Conservation (phyloP, 352 stramenopile species). For the Globisporangium apiculatum region DNA sequence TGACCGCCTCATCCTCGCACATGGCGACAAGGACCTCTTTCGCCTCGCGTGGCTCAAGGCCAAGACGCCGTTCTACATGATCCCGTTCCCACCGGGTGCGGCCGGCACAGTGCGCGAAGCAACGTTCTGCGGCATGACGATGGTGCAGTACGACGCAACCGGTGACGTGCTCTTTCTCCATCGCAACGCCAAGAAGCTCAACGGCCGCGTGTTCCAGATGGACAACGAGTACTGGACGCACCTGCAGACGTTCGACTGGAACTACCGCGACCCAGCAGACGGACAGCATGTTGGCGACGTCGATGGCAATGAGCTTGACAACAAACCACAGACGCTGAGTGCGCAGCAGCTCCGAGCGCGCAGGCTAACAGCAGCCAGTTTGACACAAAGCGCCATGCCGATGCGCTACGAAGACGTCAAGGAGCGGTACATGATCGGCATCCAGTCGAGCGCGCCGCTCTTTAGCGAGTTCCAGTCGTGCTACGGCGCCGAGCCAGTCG, state of each 20-base stretch:
- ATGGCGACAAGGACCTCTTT: conserved; percentile 80
- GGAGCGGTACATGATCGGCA: conserved; percentile 34
- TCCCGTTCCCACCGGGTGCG: conserved; percentile 36
- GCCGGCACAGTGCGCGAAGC: conserved; percentile 29
- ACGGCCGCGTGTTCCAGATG: conserved; percentile 34
- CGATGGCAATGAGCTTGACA: not conserved
- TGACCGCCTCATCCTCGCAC: conserved; percentile 46
- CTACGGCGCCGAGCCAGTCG: conserved; percentile 34
- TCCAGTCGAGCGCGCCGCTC: conserved; percentile 28
- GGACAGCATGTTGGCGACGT: not conserved
- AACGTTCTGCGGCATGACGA: conserved; percentile 66
- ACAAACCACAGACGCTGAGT: not conserved
- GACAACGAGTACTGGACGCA: conserved; percentile 37
- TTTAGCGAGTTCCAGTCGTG: conserved; percentile 48
- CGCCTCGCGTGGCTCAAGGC: conserved; percentile 74
- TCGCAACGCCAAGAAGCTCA: conserved; percentile 66
- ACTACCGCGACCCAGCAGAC: not conserved
- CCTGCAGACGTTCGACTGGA: conserved; percentile 38
- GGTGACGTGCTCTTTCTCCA: conserved; percentile 64
- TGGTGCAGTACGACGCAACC: conserved; percentile 56
- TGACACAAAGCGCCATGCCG: conserved; percentile 4
- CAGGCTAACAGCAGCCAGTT: not conserved
- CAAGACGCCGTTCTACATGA: conserved; percentile 51
- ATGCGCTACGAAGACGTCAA: conserved; percentile 43
- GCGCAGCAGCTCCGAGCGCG: conserved; percentile 1